phyloP scores from a whole-genome alignment of 2,329 filamentous ascomycete genomes.

The Berkeleyomyces rouxiae region DNA sequence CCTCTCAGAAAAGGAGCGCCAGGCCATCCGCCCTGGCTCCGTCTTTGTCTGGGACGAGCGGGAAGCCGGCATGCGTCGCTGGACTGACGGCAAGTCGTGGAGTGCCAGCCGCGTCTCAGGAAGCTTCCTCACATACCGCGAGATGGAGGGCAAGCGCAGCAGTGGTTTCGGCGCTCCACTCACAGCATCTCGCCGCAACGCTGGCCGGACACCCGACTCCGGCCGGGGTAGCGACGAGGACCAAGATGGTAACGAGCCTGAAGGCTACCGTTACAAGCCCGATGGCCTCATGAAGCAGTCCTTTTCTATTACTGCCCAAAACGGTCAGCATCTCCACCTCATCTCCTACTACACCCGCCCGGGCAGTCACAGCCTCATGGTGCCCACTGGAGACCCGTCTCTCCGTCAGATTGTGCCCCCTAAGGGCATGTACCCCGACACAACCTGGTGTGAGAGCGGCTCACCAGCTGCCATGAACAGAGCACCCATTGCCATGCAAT shows the following conservation, averaged over 20 bases:
- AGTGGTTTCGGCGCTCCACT: conserved; percentile 45
- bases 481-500: conserved; percentile 44
- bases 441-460: conserved; percentile 72
- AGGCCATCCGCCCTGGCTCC: conserved; percentile 88
- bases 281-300: conserved; percentile 99
- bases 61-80: conserved; percentile 93
- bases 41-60: conserved; percentile 99
- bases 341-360: conserved; percentile 91
- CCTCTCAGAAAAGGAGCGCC: conserved; percentile 89
- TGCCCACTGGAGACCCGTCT: conserved; percentile 64
- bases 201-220: conserved; percentile 69
- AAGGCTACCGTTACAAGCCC: conserved; percentile 86
- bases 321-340: conserved; percentile 77
- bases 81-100: conserved; percentile 99
- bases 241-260: conserved; percentile 67
- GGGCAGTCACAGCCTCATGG: conserved; percentile 53
- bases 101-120: conserved; percentile 93
- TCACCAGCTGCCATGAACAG: conserved; percentile 68
- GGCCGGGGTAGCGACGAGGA: conserved; percentile 70
- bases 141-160: conserved; percentile 97
- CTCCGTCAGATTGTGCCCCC: conserved; percentile 70
- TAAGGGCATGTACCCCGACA: conserved; percentile 96
- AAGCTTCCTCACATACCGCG: conserved; percentile 90
- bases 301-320: conserved; percentile 92
- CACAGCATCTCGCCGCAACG: conserved; percentile 31